A percentile compares a stretch with the other conserved stretches of the same genome.
Evolutionary conservation across 2,329 filamentous ascomycete species (phyloP).

Genomic region (Colletotrichum sp.): DNA sequence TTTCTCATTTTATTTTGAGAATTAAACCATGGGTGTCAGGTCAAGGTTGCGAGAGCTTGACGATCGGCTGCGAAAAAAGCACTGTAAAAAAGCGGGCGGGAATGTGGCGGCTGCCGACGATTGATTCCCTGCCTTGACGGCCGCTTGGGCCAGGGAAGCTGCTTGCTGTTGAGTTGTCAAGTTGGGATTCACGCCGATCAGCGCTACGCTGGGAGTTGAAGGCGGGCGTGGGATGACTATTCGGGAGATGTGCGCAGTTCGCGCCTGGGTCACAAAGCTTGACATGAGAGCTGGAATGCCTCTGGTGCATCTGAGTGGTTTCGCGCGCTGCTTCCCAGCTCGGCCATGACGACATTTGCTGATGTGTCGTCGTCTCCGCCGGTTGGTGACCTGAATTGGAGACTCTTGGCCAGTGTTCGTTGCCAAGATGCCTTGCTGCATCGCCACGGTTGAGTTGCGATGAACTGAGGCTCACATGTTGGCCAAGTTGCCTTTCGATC

Average conservation of each 20-base stretch:
- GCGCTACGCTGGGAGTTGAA: not conserved
- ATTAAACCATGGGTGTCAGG: not conserved
- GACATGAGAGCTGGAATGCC: not conserved
- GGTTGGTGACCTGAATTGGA: not conserved
- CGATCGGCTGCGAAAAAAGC: not conserved
- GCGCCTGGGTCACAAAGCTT: slow-evolving; percentile 5
- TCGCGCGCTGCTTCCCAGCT: not conserved
- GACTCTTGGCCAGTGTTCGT: not conserved
- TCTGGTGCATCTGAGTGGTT: not conserved
- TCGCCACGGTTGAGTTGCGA: not conserved
- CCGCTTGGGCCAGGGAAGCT: not conserved
- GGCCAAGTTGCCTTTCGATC: not conserved
- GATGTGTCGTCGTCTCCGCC: not conserved
- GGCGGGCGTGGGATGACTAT: not conserved
- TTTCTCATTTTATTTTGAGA: not conserved
- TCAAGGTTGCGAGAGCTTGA: not conserved
- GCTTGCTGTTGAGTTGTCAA: not conserved
- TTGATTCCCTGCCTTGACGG: not conserved
- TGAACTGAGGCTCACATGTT: not conserved
- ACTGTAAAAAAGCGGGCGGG: not conserved
- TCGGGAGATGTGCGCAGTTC: not conserved
- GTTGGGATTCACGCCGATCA: not conserved
- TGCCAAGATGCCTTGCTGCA: not conserved
- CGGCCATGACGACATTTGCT: not conserved
- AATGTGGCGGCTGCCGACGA: not conserved